A percentile compares a stretch with the other conserved stretches of the same genome.
phyloP scores from a whole-genome alignment of 1,139 yeast genomes.

The Zygoascus hellenicus region DNA sequence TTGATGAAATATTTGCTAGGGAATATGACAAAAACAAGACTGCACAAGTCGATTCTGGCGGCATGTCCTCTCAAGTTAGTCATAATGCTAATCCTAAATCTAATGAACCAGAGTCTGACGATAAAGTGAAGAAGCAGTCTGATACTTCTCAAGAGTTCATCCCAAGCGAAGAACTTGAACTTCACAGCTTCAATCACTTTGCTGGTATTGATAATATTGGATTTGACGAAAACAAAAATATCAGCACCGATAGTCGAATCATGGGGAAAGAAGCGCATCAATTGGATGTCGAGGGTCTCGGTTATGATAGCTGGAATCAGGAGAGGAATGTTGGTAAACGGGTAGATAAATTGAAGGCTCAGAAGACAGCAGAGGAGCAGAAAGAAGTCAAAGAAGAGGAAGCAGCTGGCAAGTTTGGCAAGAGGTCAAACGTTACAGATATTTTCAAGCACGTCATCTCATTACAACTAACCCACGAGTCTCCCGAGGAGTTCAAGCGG shows the following conservation, averaged over 20 bases:
- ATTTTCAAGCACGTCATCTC: slow-evolving; percentile 12
- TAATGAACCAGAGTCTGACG: background rate
- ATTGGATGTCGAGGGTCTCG: slow-evolving; percentile 71
- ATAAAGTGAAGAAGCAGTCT: background rate
- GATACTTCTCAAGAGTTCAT: slow-evolving; percentile 8
- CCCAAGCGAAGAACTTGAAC: slow-evolving; percentile 17
- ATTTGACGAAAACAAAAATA: slow-evolving; percentile 72
- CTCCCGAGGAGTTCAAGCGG: slow-evolving; percentile 15
- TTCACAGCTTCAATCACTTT: slow-evolving; percentile 74
- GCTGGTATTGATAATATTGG: slow-evolving; percentile 88
- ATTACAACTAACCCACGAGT: too few species aligned
- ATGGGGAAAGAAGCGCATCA: slow-evolving; percentile 59
- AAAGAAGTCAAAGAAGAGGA: background rate
- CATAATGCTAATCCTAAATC: background rate
- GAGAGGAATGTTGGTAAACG: slow-evolving; percentile 17
- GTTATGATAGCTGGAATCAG: slow-evolving; percentile 44
- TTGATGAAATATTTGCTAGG: slow-evolving; percentile 42
- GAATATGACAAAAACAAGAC: background rate
- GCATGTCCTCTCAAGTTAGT: background rate
- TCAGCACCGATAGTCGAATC: slow-evolving; percentile 76
- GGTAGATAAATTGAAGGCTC: slow-evolving; percentile 3
- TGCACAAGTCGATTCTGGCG: background rate
- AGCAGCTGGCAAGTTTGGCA: background rate
- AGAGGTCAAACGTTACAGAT: slow-evolving; percentile 2
- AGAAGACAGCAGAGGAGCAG: slow-evolving; percentile 1